phyloP scores from a whole-genome alignment of 2,329 filamentous ascomycete species.

The Penicillium sp. region DNA sequence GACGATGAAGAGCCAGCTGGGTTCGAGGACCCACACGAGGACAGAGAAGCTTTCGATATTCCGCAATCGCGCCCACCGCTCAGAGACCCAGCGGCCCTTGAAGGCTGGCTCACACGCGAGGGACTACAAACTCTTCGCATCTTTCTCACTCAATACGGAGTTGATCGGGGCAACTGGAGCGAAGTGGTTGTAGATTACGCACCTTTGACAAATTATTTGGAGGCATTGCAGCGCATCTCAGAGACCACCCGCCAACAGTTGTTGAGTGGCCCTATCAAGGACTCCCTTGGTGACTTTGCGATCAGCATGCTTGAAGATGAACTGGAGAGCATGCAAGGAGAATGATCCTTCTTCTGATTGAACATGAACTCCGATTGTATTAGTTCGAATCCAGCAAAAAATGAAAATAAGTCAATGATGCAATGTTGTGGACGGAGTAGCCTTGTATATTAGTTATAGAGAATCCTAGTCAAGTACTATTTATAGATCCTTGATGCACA shows the following conservation, averaged over 20 bases:
- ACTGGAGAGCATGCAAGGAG: conserved; percentile 33
- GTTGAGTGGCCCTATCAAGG: conserved; percentile 33
- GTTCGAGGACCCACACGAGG: conserved; percentile 14
- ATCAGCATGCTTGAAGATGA: conserved; percentile 40
- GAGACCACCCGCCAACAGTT: conserved; percentile 27
- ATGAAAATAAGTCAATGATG: neutral
- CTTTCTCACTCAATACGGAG: conserved; percentile 40
- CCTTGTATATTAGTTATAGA: neutral
- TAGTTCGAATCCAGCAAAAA: neutral
- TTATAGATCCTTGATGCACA: too few species aligned
- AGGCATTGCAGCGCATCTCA: conserved; percentile 31
- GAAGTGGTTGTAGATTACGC: conserved; percentile 34
- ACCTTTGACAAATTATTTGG: conserved; percentile 39
- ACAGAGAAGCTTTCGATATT: conserved; percentile 8
- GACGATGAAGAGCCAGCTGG: conserved; percentile 16
- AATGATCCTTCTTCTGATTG: conserved; percentile 9
- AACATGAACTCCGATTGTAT: neutral
- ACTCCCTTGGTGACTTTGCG: conserved; percentile 37
- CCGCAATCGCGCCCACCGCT: conserved; percentile 23
- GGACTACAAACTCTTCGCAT: conserved; percentile 36
- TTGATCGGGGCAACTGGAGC: conserved; percentile 46
- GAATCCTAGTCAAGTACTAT: too few species aligned
- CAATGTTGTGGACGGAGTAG: neutral
- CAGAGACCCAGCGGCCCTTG: conserved; percentile 30
- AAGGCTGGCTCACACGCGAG: conserved; percentile 35